phyloP scores from a whole-genome alignment of 2,329 filamentous ascomycete genomes.

The Fusarium sp. region DNA sequence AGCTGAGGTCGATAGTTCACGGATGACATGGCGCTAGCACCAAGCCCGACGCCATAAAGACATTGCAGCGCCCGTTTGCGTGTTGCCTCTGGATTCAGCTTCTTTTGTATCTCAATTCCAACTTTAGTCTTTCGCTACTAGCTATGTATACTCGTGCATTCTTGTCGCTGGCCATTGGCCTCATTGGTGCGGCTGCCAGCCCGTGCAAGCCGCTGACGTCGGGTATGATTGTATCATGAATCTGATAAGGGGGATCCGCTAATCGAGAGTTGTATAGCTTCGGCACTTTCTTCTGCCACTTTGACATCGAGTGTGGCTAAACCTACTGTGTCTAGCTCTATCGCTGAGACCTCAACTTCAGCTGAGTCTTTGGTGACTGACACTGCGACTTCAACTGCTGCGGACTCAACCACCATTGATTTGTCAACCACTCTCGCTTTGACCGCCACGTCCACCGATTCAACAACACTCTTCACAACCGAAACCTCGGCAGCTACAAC shows the following conservation, averaged over 20 bases:
- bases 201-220: background rate
- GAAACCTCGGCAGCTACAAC: background rate
- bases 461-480: background rate
- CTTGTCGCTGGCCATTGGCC: background rate
- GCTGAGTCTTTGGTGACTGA: background rate
- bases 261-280: background rate
- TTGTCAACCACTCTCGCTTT: background rate
- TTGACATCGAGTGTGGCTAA: background rate
- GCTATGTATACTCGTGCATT: rapidly evolving
- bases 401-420: background rate
- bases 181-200: background rate
- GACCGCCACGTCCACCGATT: background rate
- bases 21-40: background rate
- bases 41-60: background rate
- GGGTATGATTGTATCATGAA: background rate
- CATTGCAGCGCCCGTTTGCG: background rate
- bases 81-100: background rate
- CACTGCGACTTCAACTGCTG: background rate
- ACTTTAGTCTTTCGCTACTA: background rate
- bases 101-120: background rate
- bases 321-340: background rate
- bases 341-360: background rate
- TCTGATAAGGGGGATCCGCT: background rate
- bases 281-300: background rate
- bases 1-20: background rate